phyloP scores from a whole-genome alignment of 768 basidiomycete genomes.

The Pisolithus sp. region DNA sequence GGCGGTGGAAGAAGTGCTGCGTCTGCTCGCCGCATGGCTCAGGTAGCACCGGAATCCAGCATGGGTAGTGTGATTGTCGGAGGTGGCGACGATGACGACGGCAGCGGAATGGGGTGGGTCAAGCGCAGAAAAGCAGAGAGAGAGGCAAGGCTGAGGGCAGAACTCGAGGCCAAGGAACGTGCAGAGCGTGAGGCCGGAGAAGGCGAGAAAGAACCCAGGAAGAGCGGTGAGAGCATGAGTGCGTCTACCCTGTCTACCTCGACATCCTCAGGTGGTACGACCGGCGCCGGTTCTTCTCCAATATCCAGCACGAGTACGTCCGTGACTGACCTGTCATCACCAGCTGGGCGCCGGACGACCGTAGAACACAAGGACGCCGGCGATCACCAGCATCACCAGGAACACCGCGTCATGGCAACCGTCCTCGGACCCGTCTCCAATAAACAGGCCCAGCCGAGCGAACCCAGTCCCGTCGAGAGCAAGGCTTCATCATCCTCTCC shows the following conservation, averaged over 20 bases:
- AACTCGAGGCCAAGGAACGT: constrained; percentile 12
- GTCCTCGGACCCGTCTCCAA: neutral
- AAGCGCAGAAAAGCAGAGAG: constrained; percentile 55
- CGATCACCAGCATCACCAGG: neutral
- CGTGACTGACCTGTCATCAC: neutral
- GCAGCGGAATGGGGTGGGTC: constrained; percentile 85
- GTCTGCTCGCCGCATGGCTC: constrained; percentile 14
- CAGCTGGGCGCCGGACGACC: neutral
- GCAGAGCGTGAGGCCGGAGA: constrained; percentile 15
- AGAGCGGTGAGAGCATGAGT: constrained; percentile 14
- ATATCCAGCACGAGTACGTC: constrained; percentile 1
- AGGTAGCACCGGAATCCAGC: constrained; percentile 17
- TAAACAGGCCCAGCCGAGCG: neutral
- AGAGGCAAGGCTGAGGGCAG: constrained; percentile 32
- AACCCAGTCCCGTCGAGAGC: neutral
- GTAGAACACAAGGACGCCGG: neutral
- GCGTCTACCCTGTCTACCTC: constrained; percentile 18
- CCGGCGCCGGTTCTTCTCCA: neutral
- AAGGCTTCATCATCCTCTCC: neutral
- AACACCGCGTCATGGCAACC: neutral
- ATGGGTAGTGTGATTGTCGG: constrained; percentile 21
- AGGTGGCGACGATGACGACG: constrained; percentile 60
- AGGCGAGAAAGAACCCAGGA: constrained; percentile 16
- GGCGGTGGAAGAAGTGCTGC: constrained; percentile 6
- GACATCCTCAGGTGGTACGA: constrained; percentile 15